Base-by-base conservation (phyloP, 306 rosid genomes). In the Lablab purpureus region DNA sequence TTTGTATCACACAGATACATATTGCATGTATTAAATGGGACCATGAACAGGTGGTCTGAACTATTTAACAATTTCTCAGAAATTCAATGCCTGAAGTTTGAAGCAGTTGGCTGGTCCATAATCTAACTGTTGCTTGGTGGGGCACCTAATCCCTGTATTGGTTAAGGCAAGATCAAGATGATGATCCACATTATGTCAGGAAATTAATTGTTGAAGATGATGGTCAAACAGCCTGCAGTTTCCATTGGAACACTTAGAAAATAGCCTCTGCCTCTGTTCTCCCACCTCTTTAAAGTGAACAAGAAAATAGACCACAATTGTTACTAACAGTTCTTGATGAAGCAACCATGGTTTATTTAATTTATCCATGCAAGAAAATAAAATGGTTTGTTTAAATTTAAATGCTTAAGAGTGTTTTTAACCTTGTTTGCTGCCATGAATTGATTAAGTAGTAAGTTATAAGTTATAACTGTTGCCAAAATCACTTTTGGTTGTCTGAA, bases 141-240 rank as follows among this genome's bases (percentile, higher is more conserved):
- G 76, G 60, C 52, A 73, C 67, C 83, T 67, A 72, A 72, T 45
- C 36, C 59, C 41, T 32, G 7, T 49, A 28, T 77, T 30, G 46
- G 27, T 70, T 76, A 36, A 55, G 4, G 49, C 36, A 65, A 43
- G 65, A 67, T 67, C 1, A 10, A 40, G 45, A 40, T 40, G 45
- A 40, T 40, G 64, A 68, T 51, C 70, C 36, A 11, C 56, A 40
- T 79, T 60, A 34, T 74, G 32, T 74, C 81, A 69, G 49, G 23
- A 63, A 74, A 68, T 79, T 79, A 51, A 79, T 74, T 60, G 47
- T 80, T 75, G 71, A 74, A 51, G 28, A 68, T 75, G 71, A 79
- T 84, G 58, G 58, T 74, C 73, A 84, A 74, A 55, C 43, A 12
- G 37, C 73, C 34, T 73, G 69, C 83, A 68, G 75, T 56, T 60